Evolutionary conservation across 768 basidiomycete genomes (phyloP), one percentile per base, ranked within the genome.

Genomic region (Lentinula guzmanii): DNA sequence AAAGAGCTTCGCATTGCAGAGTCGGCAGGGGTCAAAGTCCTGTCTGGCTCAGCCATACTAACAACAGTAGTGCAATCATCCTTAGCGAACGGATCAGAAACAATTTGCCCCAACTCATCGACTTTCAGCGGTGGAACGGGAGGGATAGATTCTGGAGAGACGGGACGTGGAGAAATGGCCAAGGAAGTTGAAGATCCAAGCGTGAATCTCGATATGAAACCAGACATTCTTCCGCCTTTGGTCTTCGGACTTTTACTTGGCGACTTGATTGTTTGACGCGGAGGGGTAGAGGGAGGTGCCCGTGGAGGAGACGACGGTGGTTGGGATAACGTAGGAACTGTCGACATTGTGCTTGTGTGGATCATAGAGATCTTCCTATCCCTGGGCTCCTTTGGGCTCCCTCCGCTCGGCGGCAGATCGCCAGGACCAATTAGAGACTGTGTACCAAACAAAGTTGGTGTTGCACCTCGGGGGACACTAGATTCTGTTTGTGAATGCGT

Each of bases 361-460:
- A 56, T 56, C 37, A 43, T 43, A 33, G 55, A 42, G 9, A 43
- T 31, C 24, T 42, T 43, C 24, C 41, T 41, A 6, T 41, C 24
- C 31, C 55, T 41, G 13, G 41, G 39, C 24, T 24, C 31, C 28
- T 45, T 43, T 15, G 21, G 55, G 21, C 55, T 56, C 24, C 55
- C 41, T n/a, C 21, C 48, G 21, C 45, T 33, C 13, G 58, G 58
- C 11, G 43, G 58, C 8, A 59, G 13, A n/a, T 59, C 58, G 2
- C 45, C 45, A 21, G 58, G 58, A 51, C 58, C 37, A 8, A 59
- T 59, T 28, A 59, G n/a, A 48, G 58, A 59, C 37, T 37, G 58
- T 5, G 58, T 21, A 21, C 58, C 56, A 16, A 21, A 13, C n/a
- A 39, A n/a, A 51, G 58, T 46, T 37, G 58, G 58, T 10, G 58